These are phyloP conservation scores for Umbelopsis sp. DNA, from an alignment of 192 early-diverging fungal genomes.

Conservation along the genomic window DNA sequence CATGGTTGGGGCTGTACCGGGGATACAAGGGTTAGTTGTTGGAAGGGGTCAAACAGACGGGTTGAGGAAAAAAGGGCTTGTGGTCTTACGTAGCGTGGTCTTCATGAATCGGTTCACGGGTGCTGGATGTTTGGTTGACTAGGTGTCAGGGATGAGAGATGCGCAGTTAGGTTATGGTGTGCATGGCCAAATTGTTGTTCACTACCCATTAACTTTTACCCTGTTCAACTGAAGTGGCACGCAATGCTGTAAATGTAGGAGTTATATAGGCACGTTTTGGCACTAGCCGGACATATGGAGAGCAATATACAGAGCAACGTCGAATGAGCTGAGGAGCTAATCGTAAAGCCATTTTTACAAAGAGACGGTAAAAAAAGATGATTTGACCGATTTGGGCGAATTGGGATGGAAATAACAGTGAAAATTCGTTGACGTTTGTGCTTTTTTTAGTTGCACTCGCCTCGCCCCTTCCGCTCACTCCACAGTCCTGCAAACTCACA, in stretches of 20 bases:
- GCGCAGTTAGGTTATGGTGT: too few relatives aligned
- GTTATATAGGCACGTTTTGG: background rate
- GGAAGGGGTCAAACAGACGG: background rate
- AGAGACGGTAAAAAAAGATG: background rate
- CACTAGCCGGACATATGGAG: background rate
- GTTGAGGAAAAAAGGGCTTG: background rate
- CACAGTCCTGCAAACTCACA: background rate
- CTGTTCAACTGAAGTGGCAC: background rate
- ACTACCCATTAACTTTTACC: background rate
- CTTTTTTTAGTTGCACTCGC: background rate
- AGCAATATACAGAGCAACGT: background rate
- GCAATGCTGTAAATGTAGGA: background rate
- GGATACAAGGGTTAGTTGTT: background rate
- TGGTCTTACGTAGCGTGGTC: background rate
- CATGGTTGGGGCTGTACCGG: background rate
- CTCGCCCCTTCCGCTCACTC: background rate
- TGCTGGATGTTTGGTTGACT: background rate
- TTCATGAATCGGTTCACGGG: background rate
- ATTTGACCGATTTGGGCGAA: background rate
- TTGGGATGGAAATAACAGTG: background rate
- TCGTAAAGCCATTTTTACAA: background rate
- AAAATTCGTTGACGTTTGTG: background rate
- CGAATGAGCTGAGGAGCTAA: constrained; percentile 15
- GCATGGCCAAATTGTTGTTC: too few relatives aligned
- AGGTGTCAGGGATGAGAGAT: background rate